A percentile compares a stretch with the other conserved stretches of the same genome.
These are phyloP conservation scores for Elongisporangium undulatum DNA, from an alignment of 352 stramenopile species.

Conservation along the genomic window DNA sequence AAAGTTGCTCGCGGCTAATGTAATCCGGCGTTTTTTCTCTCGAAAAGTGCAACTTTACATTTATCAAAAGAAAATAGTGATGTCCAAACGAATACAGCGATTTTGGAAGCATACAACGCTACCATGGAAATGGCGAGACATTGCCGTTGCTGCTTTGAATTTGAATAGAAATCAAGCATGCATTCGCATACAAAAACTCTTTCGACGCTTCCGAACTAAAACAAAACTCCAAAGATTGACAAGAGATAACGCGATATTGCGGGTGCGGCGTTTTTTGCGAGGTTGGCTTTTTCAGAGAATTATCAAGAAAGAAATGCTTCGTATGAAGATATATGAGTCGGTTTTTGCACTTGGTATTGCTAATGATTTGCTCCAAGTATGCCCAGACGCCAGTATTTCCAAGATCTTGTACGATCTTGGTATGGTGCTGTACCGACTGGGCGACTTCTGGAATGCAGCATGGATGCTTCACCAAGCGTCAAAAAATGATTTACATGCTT, in stretches of 20 bases:
- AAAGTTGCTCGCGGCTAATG: conserved; percentile 17
- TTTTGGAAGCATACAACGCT: conserved; percentile 36
- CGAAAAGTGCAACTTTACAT: conserved; percentile 37
- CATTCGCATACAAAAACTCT: conserved; percentile 42
- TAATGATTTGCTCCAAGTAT: not conserved
- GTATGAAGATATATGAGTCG: conserved; percentile 19
- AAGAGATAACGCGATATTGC: conserved; percentile 31
- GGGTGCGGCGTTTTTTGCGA: conserved; percentile 24
- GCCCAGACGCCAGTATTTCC: conserved; percentile 16
- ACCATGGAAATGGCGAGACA: conserved; percentile 20
- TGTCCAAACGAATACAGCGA: conserved; percentile 32
- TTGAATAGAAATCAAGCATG: conserved; percentile 19
- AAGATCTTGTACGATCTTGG: conserved; percentile 37
- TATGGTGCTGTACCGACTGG: conserved; percentile 26
- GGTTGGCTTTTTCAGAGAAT: conserved; percentile 45
- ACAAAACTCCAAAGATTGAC: conserved; percentile 19
- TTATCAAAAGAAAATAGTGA: conserved; percentile 36
- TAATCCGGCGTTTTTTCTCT: conserved; percentile 51
- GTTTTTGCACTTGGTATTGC: conserved; percentile 4
- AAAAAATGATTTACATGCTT: not conserved
- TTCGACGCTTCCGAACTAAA: conserved; percentile 21
- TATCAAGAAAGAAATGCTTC: conserved; percentile 33
- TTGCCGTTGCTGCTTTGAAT: conserved; percentile 6
- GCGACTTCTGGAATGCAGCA: conserved; percentile 61
- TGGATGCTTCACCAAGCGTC: conserved; percentile 34